Percentiles rank a stretch among this genome's conserved stretches.
Evolutionary conservation across 1,284 basidiomycete species (phyloP).

Genomic region (Fomitopsis palustris): DNA sequence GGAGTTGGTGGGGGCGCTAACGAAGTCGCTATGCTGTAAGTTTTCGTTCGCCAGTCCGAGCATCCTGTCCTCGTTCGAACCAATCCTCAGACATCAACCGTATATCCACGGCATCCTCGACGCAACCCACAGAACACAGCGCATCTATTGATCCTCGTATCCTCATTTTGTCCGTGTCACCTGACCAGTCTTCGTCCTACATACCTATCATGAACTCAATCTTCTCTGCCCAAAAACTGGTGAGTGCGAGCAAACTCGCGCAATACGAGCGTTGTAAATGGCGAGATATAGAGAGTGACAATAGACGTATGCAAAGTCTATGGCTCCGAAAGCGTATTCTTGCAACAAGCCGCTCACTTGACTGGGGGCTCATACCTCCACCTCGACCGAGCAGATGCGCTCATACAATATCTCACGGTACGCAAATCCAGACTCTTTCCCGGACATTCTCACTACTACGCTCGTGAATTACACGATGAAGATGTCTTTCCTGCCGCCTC

Average conservation of each 20-base stretch:
- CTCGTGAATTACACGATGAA: conserved; percentile 28
- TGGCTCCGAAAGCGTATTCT: conserved; percentile 89
- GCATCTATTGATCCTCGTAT: conserved; percentile 76
- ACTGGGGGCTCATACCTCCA: conserved; percentile 94
- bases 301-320: conserved; percentile 95
- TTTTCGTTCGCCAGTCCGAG: conserved; percentile 5
- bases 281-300: conserved; percentile 72
- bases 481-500: conserved; percentile 91
- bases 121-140: conserved; percentile 36
- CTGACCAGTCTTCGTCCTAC: conserved; percentile 83
- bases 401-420: conserved; percentile 88
- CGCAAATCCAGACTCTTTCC: conserved; percentile 20
- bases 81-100: conserved; percentile 76
- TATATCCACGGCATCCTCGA: conserved; percentile 42
- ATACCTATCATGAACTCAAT: conserved; percentile 99
- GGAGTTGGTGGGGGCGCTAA: conserved; percentile 82
- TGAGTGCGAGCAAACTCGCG: conserved; percentile 32
- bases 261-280: neutral
- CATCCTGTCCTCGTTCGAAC: neutral
- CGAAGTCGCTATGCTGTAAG: conserved; percentile 89
- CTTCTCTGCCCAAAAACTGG: conserved; percentile 97
- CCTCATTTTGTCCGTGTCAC: conserved; percentile 89
- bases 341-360: conserved; percentile 96
- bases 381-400: conserved; percentile 74
- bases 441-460: neutral